Evolutionary conservation across 257 asterid genomes (phyloP), one percentile per base, ranked within the genome.

Genomic region (Solanum chmielewskii): DNA sequence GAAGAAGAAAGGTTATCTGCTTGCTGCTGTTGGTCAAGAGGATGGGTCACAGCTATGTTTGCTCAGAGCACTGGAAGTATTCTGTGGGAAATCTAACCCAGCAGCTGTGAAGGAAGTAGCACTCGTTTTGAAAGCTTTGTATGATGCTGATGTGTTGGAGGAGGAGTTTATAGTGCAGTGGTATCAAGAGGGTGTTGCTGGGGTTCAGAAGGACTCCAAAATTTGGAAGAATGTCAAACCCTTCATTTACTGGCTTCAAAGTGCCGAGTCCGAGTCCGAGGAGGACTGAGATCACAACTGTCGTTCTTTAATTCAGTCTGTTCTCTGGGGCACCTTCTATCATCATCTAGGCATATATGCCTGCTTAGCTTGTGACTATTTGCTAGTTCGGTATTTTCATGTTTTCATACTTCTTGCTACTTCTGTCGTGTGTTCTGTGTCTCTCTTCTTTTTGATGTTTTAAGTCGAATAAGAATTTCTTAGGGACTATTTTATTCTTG

Each of bases 211-310:
- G 71, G 89, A 66, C 69, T 60, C 86, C 12, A 87, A 83, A 35
- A 31, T 83, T 14, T 89, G 91, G 91, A 86, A 86, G 89, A 89
- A 89, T 60, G 86, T 68, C 15, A 87, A 86, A 69, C 89, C 89
- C 12, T 87, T 89, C 21, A 73, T 86, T 20, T 86, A 89, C 31
- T 89, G 91, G 89, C 89, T 89, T 45, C 91, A 89, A 82, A 89
- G 89, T 87, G 91, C 91, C 4, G 91, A 89, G 80, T 89, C 89
- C 1, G 91, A 87, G 66, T 73, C 89, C 9, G 91, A 86, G 29
- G 88, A 86, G 27, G 91, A 89, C 49, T 89, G 87, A 87, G 20
- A 33, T 15, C 69, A 44, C 66, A 33, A 23, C 18, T 7, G 9
- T 13, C 25, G 8, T 81, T 33, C 29, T 11, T 56, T 68, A 25